Evolutionary conservation across 257 asterid species (phyloP).

Genomic region (Gynochthodes officinalis): DNA sequence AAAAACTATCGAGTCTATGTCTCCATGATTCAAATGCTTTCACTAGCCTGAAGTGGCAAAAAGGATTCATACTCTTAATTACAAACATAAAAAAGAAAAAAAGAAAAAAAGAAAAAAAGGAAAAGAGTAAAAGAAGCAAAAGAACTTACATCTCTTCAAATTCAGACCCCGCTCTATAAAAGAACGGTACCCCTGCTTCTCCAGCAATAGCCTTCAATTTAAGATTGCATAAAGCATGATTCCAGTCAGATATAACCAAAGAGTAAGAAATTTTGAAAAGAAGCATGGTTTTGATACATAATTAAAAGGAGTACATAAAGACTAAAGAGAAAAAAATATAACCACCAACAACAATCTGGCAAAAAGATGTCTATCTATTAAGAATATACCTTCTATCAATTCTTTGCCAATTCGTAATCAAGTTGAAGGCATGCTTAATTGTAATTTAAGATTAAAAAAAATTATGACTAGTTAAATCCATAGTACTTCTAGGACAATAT

Average conservation of each 20-base stretch:
- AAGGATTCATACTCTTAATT: background rate
- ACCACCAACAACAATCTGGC: background rate
- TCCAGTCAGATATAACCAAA: background rate
- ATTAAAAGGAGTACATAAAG: background rate
- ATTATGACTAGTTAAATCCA: background rate
- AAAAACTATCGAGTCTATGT: background rate
- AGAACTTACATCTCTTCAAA: constrained; percentile 88
- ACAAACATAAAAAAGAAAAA: no score
- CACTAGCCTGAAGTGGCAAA: background rate
- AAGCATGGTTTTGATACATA: background rate
- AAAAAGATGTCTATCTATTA: background rate
- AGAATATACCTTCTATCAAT: background rate
- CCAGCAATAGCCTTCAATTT: constrained; percentile 92
- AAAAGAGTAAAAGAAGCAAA: background rate
- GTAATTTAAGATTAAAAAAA: background rate
- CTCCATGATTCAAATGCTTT: background rate
- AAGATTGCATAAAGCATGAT: constrained; percentile 19
- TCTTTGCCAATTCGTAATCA: background rate
- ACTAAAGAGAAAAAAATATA: no score
- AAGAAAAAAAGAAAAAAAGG: no score
- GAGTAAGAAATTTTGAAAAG: background rate
- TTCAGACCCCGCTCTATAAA: constrained; percentile 94
- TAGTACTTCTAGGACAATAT: background rate
- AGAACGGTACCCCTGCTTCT: constrained; percentile 99
- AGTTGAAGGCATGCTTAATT: background rate